Evolutionary conservation across 2,329 filamentous ascomycete genomes (phyloP).

Genomic region (Zymoseptoria brevis): DNA sequence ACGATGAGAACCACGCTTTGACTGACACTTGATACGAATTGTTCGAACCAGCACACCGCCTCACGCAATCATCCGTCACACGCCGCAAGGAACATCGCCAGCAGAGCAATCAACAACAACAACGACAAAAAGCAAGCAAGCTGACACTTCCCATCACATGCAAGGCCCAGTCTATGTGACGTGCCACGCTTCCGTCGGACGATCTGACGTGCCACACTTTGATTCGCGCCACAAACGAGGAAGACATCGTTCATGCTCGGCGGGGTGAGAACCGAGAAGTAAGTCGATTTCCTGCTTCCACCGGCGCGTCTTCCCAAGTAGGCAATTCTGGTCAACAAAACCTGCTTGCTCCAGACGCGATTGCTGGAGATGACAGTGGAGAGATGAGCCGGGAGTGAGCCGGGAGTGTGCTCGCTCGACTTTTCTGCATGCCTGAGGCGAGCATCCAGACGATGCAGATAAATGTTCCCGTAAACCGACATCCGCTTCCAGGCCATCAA

Average conservation of each 20-base stretch:
- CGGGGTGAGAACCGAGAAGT: too few relatives aligned
- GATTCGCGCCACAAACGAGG: constrained; percentile 1
- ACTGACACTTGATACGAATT: too few relatives aligned
- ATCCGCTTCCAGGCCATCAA: too few relatives aligned
- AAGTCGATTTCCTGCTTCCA: neutral
- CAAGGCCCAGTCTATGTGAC: too few relatives aligned
- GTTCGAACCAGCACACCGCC: neutral
- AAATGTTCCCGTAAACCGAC: too few relatives aligned
- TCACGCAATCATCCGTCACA: neutral
- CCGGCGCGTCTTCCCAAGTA: neutral
- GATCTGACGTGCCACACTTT: constrained; percentile 1
- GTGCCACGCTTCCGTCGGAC: neutral
- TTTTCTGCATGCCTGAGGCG: too few relatives aligned
- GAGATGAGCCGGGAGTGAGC: too few relatives aligned
- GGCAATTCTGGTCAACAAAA: too few relatives aligned
- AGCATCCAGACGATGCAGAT: too few relatives aligned
- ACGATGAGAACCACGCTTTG: neutral
- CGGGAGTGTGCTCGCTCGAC: too few relatives aligned
- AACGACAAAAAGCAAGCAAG: neutral
- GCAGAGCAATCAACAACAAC: neutral
- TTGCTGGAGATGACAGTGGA: too few relatives aligned
- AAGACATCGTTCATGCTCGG: neutral
- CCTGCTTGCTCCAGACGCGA: too few relatives aligned
- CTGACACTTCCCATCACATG: neutral
- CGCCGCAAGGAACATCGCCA: neutral